Evolutionary conservation across 2,329 filamentous ascomycete genomes (phyloP).

Genomic region (Arachnomyces sp.): DNA sequence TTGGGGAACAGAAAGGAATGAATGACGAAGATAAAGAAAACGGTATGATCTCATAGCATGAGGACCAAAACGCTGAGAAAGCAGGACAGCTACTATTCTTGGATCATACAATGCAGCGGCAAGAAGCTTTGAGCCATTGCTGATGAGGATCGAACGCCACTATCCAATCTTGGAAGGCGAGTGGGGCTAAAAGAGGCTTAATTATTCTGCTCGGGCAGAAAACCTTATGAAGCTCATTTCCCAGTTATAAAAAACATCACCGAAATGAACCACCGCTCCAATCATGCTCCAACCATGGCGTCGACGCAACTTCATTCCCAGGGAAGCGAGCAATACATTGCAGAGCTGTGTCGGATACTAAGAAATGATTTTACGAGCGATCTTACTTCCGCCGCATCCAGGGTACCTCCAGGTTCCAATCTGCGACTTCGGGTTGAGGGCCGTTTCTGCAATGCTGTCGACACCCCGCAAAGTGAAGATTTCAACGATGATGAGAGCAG

Average conservation of each 20-base stretch:
- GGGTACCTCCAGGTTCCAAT: background rate
- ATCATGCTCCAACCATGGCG: background rate
- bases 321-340: background rate
- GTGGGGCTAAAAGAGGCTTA: conserved; percentile 6
- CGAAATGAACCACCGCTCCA: background rate
- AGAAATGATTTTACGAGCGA: background rate
- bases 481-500: background rate
- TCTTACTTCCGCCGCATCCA: background rate
- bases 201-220: conserved; percentile 14
- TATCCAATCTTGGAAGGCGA: conserved; percentile 4
- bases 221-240: background rate
- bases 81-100: background rate
- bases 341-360: conserved; percentile 1
- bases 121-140: too few species aligned
- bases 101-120: too few species aligned
- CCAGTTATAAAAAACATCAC: background rate
- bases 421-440: conserved; percentile 1
- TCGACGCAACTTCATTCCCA: background rate
- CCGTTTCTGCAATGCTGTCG: background rate
- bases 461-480: background rate
- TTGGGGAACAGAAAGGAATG: too few species aligned
- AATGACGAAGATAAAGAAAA: too few species aligned
- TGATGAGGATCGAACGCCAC: background rate
- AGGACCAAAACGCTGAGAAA: background rate
- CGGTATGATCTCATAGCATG: too few species aligned